These are phyloP conservation scores for Torulaspora franciscae DNA, from an alignment of 805 yeast species.

Conservation along the genomic window DNA sequence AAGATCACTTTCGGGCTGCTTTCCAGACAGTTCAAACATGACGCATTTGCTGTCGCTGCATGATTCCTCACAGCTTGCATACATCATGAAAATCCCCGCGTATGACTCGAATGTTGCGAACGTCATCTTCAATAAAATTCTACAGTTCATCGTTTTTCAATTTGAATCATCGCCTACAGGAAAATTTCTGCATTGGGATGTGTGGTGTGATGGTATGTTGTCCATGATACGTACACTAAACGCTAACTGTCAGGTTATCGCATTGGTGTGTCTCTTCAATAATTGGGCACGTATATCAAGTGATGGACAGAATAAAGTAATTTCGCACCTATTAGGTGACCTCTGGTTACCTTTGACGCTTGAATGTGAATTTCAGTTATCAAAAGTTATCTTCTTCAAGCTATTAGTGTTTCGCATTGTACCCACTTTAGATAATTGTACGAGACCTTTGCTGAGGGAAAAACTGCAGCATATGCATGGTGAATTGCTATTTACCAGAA, in stretches of 20 bases:
- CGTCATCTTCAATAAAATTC: slow-evolving; percentile 27
- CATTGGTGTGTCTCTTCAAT: slow-evolving; percentile 28
- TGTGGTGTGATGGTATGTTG: slow-evolving; percentile 26
- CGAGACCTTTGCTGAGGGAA: slow-evolving; percentile 5
- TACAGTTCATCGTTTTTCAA: slow-evolving; percentile 23
- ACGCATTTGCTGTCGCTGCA: slow-evolving; percentile 19
- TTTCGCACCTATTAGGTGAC: slow-evolving; percentile 11
- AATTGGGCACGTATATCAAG: slow-evolving; percentile 27
- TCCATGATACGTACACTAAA: slow-evolving; percentile 27
- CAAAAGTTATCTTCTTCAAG: slow-evolving; percentile 17
- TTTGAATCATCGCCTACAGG: slow-evolving; percentile 14
- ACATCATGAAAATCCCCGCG: slow-evolving; percentile 25
- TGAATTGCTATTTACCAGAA: slow-evolving; percentile 13
- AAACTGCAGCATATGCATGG: slow-evolving; percentile 10
- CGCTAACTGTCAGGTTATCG: slow-evolving; percentile 25
- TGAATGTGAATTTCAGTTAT: slow-evolving; percentile 18
- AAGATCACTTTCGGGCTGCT: slow-evolving; percentile 19
- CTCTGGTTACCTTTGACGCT: slow-evolving; percentile 20
- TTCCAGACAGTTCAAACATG: slow-evolving; percentile 8
- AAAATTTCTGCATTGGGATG: slow-evolving; percentile 24
- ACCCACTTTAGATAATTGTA: slow-evolving; percentile 1
- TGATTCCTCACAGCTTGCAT: slow-evolving; percentile 22
- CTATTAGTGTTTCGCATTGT: slow-evolving; percentile 18
- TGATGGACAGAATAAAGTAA: slow-evolving; percentile 7
- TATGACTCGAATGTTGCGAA: slow-evolving; percentile 27